A percentile compares a stretch with the other conserved stretches of the same genome.
These are phyloP conservation scores for Solanum hybrid DNA, from an alignment of 305 asterid genomes.

Conservation along the genomic window DNA sequence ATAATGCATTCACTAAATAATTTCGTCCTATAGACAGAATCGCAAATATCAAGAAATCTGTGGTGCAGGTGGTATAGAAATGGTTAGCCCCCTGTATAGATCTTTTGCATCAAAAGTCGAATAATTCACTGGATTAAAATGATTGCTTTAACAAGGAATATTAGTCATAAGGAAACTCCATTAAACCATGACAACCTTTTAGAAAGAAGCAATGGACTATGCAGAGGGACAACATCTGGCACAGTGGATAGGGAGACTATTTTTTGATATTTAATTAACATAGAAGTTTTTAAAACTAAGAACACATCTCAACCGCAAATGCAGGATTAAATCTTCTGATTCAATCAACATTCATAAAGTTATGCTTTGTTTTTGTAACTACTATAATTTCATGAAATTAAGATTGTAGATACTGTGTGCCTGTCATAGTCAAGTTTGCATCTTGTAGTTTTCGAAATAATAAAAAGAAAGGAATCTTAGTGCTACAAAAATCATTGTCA, in stretches of 20 bases:
- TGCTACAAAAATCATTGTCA: constrained; percentile 13
- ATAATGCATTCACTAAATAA: background rate
- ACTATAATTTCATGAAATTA: background rate
- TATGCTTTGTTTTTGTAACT: background rate
- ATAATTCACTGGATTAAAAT: background rate
- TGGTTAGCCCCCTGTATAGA: background rate
- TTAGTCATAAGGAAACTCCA: background rate
- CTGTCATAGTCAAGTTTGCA: background rate
- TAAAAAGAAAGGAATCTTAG: background rate
- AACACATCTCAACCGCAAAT: background rate
- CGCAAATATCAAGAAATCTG: background rate
- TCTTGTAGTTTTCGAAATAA: background rate
- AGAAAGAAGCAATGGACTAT: background rate
- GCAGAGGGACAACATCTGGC: background rate
- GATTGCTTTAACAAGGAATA: background rate
- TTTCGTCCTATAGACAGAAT: background rate
- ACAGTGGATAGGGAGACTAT: background rate
- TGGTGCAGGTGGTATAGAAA: background rate
- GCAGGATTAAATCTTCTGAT: background rate
- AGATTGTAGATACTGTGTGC: background rate
- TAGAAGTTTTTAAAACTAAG: background rate
- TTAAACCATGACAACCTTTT: background rate
- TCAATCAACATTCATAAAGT: background rate
- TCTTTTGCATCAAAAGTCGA: background rate
- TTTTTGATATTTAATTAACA: background rate